Evolutionary conservation across 306 rosid genomes (phyloP).

Genomic region (Quercus dentata): DNA sequence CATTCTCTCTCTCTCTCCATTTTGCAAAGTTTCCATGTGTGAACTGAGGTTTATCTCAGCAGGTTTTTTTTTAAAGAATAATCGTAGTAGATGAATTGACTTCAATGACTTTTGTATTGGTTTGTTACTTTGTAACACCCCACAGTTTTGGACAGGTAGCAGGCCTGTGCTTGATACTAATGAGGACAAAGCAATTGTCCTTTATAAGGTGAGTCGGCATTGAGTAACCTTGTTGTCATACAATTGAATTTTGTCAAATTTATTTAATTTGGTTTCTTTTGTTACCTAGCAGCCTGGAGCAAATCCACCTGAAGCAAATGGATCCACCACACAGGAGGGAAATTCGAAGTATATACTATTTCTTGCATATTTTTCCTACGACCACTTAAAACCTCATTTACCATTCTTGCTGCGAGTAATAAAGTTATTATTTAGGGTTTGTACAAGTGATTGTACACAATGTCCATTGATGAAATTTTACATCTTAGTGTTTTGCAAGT

Average conservation of each 20-base stretch:
- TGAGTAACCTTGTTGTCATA: constrained; percentile 10
- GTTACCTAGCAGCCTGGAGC: constrained; percentile 64
- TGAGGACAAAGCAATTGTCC: constrained; percentile 90
- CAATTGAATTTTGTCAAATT: background rate
- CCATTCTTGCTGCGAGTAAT: background rate
- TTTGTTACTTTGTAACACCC: constrained; percentile 19
- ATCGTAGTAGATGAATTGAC: background rate
- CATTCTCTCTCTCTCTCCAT: background rate
- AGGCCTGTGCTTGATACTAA: constrained; percentile 52
- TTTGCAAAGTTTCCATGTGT: background rate
- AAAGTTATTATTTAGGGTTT: constrained; percentile 3
- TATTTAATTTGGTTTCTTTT: constrained; percentile 24
- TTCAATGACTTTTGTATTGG: constrained; percentile 13
- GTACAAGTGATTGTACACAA: background rate
- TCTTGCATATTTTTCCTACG: background rate
- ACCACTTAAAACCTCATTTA: background rate
- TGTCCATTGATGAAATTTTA: background rate
- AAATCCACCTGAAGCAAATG: constrained; percentile 63
- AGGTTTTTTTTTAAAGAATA: background rate
- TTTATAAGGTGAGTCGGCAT: constrained; percentile 62
- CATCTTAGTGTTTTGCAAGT: constrained; percentile 2
- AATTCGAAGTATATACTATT: constrained; percentile 71
- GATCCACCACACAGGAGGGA: constrained; percentile 51
- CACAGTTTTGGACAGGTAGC: constrained; percentile 44
- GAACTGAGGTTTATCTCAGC: background rate